Evolutionary conservation across 2,329 filamentous ascomycete species (phyloP).

Genomic region (Aotearoamyces nothofagi): DNA sequence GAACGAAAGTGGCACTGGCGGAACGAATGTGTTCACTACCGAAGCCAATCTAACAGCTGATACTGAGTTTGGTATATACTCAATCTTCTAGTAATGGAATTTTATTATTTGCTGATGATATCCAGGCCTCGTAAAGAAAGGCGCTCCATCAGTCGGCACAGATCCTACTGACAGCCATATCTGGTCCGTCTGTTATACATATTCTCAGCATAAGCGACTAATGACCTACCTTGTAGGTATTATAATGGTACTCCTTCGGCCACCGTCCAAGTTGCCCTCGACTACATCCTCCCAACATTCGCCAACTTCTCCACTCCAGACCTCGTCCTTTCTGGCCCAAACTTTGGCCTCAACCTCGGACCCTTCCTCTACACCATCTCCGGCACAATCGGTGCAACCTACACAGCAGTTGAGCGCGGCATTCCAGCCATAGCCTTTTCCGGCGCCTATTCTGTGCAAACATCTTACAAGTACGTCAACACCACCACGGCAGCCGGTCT

Average conservation of each 20-base stretch:
- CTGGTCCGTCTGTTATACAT: too few relatives aligned
- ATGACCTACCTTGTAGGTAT: too few relatives aligned
- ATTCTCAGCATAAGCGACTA: too few relatives aligned
- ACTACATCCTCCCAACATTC: constrained; percentile 36
- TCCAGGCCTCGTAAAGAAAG: constrained; percentile 30
- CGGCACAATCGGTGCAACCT: constrained; percentile 34
- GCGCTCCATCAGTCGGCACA: constrained; percentile 30
- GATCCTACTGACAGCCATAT: constrained; percentile 36
- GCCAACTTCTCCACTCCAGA: constrained; percentile 33
- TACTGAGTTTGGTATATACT: constrained; percentile 26
- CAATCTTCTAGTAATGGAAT: too few relatives aligned
- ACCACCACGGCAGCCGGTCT: constrained; percentile 17
- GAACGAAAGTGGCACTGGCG: constrained; percentile 29
- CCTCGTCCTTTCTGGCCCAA: constrained; percentile 37
- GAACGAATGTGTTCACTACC: constrained; percentile 27
- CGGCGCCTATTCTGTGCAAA: constrained; percentile 25
- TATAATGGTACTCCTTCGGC: constrained; percentile 43
- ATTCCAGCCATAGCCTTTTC: constrained; percentile 35
- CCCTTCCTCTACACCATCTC: constrained; percentile 36
- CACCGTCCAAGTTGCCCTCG: constrained; percentile 37
- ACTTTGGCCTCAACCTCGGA: constrained; percentile 37
- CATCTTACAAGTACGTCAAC: constrained; percentile 28
- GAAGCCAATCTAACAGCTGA: constrained; percentile 24
- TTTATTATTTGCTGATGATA: too few relatives aligned
- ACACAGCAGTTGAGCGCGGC: constrained; percentile 30